Evolutionary conservation across 768 basidiomycete species (phyloP).

Genomic region (Rhizopogon roseolus): DNA sequence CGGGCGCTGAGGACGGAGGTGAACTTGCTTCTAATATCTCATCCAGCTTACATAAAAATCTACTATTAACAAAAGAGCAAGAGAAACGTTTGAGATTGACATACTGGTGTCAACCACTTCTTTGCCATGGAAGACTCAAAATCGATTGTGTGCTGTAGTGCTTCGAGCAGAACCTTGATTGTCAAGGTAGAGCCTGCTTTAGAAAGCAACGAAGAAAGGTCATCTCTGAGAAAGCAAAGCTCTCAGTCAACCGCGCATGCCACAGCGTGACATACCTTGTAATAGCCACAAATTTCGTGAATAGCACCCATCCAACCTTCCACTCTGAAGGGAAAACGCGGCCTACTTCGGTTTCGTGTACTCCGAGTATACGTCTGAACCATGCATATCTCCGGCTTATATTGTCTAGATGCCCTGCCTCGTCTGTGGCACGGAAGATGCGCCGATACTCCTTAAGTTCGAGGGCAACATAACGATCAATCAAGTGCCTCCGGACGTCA

Average conservation of each 20-base stretch:
- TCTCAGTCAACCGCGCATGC: neutral
- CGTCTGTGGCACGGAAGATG: slow-evolving; percentile 89
- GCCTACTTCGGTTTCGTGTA: slow-evolving; percentile 84
- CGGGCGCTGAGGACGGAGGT: slow-evolving; percentile 43
- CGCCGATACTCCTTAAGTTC: slow-evolving; percentile 95
- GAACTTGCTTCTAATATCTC: slow-evolving; percentile 58
- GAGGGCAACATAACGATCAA: slow-evolving; percentile 85
- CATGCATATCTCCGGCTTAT: slow-evolving; percentile 89
- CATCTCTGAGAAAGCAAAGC: slow-evolving; percentile 51
- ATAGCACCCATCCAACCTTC: slow-evolving; percentile 79
- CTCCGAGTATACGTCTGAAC: slow-evolving; percentile 82
- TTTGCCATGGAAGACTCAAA: slow-evolving; percentile 80
- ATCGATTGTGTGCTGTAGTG: slow-evolving; percentile 80
- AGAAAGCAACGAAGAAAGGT: slow-evolving; percentile 74
- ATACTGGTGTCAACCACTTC: slow-evolving; percentile 76
- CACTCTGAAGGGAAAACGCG: slow-evolving; percentile 81
- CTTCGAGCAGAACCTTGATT: slow-evolving; percentile 79
- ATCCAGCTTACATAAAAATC: slow-evolving; percentile 40
- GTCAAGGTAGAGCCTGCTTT: slow-evolving; percentile 71
- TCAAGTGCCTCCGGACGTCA: slow-evolving; percentile 75
- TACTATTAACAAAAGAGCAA: neutral
- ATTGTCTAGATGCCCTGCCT: slow-evolving; percentile 96
- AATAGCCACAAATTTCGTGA: slow-evolving; percentile 85
- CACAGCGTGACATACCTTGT: slow-evolving; percentile 57
- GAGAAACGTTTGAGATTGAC: slow-evolving; percentile 9